Evolutionary conservation across 2,329 filamentous ascomycete genomes (phyloP), one percentile per base, ranked within the genome.

Genomic region (Bipolaris sorokiniana): DNA sequence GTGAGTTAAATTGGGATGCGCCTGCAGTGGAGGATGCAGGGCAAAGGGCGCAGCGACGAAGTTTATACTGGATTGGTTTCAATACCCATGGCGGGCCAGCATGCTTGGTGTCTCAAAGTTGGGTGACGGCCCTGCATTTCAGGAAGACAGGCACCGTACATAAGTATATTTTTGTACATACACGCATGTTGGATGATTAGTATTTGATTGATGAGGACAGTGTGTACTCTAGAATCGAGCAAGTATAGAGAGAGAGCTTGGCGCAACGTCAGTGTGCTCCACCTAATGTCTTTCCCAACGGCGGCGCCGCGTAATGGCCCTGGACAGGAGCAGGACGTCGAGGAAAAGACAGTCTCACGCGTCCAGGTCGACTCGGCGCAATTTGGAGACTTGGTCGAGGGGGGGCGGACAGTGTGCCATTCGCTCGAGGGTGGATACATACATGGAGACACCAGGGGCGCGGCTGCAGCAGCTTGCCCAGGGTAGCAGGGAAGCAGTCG

Each of bases 241-340:
- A 37, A 48, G 34, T 16, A 23, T 6, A 15, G 33, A 51, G 33
- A 48, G 34, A 23, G n/a, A 18, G 41, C 58, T 60, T 60, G 58
- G 58, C 58, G 45, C 58, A 54, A 53, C 46, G 49, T 54, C 54
- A 51, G 47, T 36, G 38, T 50, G 31, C 46, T 49, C 44, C 58
- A 51, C 55, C 50, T 34, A 31, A 16, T 42, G 47, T 42, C 45
- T 37, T 42, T 47, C 20, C 40, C 37, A 37, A 58, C 18, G 41
- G 50, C 46, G 47, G 58, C 54, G 58, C 58, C 54, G 58, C 50
- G 41, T 53, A 57, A 51, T 53, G 55, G 42, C 50, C 33, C 31
- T 48, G 45, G 31, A 22, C 26, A 50, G 48, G 37, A 18, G 34
- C 9, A 28, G 18, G 7, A 15, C 15, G 28, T 31, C 28, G 28